Base-by-base conservation (phyloP, 148 eudicot genomes). In the Fallopia convolvulus region DNA sequence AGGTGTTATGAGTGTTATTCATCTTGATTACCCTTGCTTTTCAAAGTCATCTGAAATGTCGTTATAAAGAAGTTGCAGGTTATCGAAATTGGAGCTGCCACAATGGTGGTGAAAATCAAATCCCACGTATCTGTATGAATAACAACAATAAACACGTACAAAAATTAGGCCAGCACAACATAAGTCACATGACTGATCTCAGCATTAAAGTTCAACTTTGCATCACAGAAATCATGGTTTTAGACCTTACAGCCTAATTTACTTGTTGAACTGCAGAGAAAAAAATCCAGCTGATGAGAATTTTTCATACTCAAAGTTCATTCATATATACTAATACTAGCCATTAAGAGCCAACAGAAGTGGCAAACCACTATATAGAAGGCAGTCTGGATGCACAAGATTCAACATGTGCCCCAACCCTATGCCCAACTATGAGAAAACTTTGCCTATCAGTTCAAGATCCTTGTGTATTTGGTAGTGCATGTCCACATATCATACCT, bases 21-120 rank as follows among this genome's bases (percentile, higher is more conserved):
- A 15, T 44, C 36, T 70, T 74, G 30, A 73, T 83, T 94, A 95
- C 99, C 99, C 90, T 79, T 95, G 94, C 82, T 89, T 89, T 83
- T 89, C 86, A 74, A 92, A 84, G 79, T 88, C 99, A 36, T 89
- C 89, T 18, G 90, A 82, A 78, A 95, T 83, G 77, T 89, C 85
- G 78, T 88, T 87, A 78, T 91, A 91, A 15, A 92, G 90, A 82
- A 89, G 74, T 26, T 87, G 78, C 76, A 94, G 61, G 74, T 93
- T 89, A 39, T 89, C 94, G 21, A 95, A 86, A 80, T 88, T 92
- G 73, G 92, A 86, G 71, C 74, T 82, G 77, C 97, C 94, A 65
- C 99, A 95, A 40, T 80, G 47, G 61, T 81, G 89, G 86, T 95
- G 99, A 79, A 95, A 95, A 84, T 93, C 93, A 75, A 93, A 95